These are phyloP conservation scores for Nakaseomyces nivariensis DNA, from an alignment of 1,139 yeast genomes.

Conservation along the genomic window DNA sequence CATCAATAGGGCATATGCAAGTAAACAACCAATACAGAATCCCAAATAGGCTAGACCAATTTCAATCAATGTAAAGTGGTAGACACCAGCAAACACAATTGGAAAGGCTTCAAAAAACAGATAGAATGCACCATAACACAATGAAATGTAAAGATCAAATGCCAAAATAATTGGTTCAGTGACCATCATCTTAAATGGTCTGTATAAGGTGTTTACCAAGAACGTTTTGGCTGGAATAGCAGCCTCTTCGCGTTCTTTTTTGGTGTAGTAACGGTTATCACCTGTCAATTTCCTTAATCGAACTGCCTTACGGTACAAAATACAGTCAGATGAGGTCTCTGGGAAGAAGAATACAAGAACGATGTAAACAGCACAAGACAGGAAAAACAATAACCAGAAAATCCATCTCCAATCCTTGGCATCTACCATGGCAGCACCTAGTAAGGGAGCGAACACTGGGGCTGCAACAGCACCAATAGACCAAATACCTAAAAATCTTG, in stretches of 20 bases:
- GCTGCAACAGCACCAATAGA: constrained; percentile 48
- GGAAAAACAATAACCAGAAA: constrained; percentile 37
- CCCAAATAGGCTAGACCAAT: constrained; percentile 18
- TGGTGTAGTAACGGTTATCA: constrained; percentile 32
- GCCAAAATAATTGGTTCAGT: constrained; percentile 17
- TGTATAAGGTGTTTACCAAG: constrained; percentile 38
- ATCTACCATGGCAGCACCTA: constrained; percentile 42
- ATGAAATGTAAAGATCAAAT: constrained; percentile 35
- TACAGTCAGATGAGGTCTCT: constrained; percentile 41
- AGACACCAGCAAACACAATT: constrained; percentile 37
- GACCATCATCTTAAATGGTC: constrained; percentile 38
- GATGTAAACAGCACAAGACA: constrained; percentile 33
- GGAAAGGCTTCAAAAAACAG: constrained; percentile 58
- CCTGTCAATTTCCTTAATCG: constrained; percentile 41
- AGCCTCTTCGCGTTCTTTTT: constrained; percentile 3
- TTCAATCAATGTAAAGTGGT: constrained; percentile 35
- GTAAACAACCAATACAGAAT: constrained; percentile 17
- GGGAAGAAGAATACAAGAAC: constrained; percentile 36
- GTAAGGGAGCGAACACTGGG: constrained; percentile 55
- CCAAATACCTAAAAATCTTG: constrained; percentile 39
- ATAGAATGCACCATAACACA: constrained; percentile 46
- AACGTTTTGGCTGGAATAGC: constrained; percentile 19
- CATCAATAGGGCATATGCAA: constrained; percentile 12
- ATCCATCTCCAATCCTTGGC: constrained; percentile 40
- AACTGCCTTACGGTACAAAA: constrained; percentile 39